Conservation (phyloP, 1,284 basidiomycete genomes). For the Ceratobasidium sp. region DNA sequence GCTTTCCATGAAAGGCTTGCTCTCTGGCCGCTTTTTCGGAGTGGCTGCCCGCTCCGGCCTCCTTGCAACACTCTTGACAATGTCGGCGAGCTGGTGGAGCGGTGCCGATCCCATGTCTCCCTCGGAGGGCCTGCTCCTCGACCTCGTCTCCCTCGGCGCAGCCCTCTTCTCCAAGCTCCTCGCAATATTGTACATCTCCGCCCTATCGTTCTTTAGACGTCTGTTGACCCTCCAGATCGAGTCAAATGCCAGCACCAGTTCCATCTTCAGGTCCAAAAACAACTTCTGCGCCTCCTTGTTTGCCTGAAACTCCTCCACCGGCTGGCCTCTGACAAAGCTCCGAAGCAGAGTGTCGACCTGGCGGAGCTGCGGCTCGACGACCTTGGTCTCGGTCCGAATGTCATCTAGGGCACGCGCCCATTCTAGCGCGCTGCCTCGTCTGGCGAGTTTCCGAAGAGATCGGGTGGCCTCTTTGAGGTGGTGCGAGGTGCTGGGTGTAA, state of each 20-base stretch:
- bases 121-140: background rate
- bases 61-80: background rate
- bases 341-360: conserved; percentile 4
- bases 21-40: too few species aligned
- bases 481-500: background rate
- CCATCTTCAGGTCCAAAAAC: background rate
- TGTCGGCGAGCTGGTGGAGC: background rate
- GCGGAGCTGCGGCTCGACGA: background rate
- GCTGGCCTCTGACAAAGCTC: background rate
- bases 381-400: background rate
- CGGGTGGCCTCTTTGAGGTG: background rate
- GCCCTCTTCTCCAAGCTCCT: background rate
- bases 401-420: conserved; percentile 1
- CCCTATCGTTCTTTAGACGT: conserved; percentile 20
- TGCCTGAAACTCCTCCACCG: background rate
- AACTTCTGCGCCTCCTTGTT: background rate
- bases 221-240: conserved; percentile 7
- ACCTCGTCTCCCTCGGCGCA: background rate
- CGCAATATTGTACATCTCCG: background rate
- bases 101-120: background rate
- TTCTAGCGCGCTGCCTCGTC: background rate
- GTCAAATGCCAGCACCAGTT: conserved; percentile 13
- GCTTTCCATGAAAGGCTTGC: too few species aligned
- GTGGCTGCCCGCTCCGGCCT: too few species aligned
- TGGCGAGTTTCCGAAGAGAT: background rate